Conservation (phyloP, 352 stramenopile species). For the Aphanomyces invadans region DNA sequence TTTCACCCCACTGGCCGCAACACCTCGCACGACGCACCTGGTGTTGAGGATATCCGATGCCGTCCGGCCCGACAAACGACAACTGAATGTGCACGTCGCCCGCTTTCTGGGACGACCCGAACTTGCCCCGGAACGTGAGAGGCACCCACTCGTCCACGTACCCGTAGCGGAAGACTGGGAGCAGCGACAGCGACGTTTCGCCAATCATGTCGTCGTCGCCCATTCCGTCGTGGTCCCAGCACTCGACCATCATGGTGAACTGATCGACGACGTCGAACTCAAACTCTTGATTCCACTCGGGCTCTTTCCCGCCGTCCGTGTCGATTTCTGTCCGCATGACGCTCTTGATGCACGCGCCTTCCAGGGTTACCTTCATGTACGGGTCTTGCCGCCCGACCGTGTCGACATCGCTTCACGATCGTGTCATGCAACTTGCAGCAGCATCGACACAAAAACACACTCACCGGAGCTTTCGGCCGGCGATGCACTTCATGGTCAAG, state of each 20-base stretch:
- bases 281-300: conserved; percentile 80
- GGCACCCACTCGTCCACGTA: conserved; percentile 85
- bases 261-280: conserved; percentile 90
- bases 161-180: conserved; percentile 87
- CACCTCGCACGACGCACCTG: no score
- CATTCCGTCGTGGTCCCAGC: conserved; percentile 88
- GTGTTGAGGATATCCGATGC: conserved; percentile 87
- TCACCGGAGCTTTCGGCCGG: conserved; percentile 47
- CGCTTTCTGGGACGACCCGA: conserved; percentile 74
- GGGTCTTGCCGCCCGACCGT: conserved; percentile 65
- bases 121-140: conserved; percentile 80
- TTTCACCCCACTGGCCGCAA: no score
- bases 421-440: background rate
- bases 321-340: conserved; percentile 80
- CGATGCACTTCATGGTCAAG: conserved; percentile 52
- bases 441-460: background rate
- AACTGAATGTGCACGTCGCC: conserved; percentile 84
- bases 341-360: conserved; percentile 64
- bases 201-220: conserved; percentile 86
- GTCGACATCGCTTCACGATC: conserved; percentile 60
- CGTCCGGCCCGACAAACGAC: conserved; percentile 70
- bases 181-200: conserved; percentile 63
- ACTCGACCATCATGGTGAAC: conserved; percentile 84
- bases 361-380: conserved; percentile 71
- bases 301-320: conserved; percentile 71